A percentile compares a stretch with the other conserved stretches of the same genome.
phyloP scores from a whole-genome alignment of 164 flowering plant genomes.

The Pachysandra terminalis region DNA sequence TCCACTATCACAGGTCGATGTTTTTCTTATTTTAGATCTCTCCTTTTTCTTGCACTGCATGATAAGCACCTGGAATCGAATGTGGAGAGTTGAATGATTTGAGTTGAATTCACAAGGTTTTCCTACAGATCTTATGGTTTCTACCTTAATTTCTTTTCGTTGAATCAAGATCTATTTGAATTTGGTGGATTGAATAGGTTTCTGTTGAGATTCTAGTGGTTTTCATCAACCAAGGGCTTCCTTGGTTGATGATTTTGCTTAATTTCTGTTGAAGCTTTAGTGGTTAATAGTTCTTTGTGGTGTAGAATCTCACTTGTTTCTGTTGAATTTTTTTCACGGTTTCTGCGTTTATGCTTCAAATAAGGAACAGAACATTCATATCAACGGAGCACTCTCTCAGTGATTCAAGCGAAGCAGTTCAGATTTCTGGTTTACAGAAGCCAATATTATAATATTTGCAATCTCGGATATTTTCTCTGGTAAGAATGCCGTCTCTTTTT shows the following conservation, averaged over 20 bases:
- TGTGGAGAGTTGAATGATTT: background rate
- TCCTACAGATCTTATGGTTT: background rate
- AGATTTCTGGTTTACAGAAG: background rate
- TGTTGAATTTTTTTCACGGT: background rate
- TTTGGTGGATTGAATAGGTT: background rate
- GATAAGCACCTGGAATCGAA: background rate
- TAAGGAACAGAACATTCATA: background rate
- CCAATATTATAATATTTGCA: background rate
- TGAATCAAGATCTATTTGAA: background rate
- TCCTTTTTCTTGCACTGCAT: no score
- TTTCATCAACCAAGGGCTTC: no score
- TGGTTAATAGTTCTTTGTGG: background rate
- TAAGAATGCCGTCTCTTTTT: background rate
- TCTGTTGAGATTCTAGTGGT: background rate
- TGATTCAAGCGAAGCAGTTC: background rate
- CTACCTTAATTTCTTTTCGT: no score
- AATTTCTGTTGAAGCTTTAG: background rate
- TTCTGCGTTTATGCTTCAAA: background rate
- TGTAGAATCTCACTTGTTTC: background rate
- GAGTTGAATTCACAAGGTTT: background rate
- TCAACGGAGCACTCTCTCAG: background rate
- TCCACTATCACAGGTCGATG: background rate
- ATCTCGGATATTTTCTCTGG: background rate
- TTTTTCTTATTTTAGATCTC: background rate
- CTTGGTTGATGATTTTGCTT: background rate